phyloP scores from a whole-genome alignment of 768 basidiomycete species.

The Exsudoporus frostii region DNA sequence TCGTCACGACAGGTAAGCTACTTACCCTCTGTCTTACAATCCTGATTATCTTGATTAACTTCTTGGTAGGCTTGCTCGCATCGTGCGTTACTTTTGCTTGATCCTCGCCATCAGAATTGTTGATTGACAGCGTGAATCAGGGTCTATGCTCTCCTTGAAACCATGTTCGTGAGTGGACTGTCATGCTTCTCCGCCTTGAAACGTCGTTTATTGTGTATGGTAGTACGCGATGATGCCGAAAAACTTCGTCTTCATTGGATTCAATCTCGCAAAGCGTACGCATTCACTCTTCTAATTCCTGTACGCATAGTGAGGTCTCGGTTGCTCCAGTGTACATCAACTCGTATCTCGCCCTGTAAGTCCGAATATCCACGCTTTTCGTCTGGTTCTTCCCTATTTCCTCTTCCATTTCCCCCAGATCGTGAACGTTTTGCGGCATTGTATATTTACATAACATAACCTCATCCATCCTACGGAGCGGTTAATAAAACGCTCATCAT shows the following conservation, averaged over 20 bases:
- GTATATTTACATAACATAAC: not conserved
- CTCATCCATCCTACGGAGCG: not conserved
- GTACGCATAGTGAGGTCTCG: not conserved
- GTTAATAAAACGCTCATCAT: not conserved
- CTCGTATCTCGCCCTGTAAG: slow-evolving; percentile 47
- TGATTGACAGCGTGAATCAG: slow-evolving; percentile 26
- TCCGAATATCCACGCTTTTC: not conserved
- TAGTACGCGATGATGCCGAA: slow-evolving; percentile 47
- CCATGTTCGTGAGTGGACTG: slow-evolving; percentile 35
- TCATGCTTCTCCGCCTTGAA: no score
- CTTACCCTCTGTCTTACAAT: slow-evolving; percentile 11
- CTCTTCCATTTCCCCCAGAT: not conserved
- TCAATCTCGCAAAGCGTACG: slow-evolving; percentile 51
- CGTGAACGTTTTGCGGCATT: no score
- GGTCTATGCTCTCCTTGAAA: slow-evolving; percentile 42
- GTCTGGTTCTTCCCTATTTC: not conserved
- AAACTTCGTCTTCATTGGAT: slow-evolving; percentile 51
- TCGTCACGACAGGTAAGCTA: slow-evolving; percentile 50
- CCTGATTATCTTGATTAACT: not conserved
- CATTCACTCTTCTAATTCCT: not conserved
- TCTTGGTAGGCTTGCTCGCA: slow-evolving; percentile 36
- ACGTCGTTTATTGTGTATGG: not conserved
- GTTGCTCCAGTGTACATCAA: slow-evolving; percentile 46
- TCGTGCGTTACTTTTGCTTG: slow-evolving; percentile 31
- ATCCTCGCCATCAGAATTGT: not conserved